Evolutionary conservation across 805 yeast genomes (phyloP), one percentile per base, ranked within the genome.

Genomic region (Ogataea parapolymorpha): DNA sequence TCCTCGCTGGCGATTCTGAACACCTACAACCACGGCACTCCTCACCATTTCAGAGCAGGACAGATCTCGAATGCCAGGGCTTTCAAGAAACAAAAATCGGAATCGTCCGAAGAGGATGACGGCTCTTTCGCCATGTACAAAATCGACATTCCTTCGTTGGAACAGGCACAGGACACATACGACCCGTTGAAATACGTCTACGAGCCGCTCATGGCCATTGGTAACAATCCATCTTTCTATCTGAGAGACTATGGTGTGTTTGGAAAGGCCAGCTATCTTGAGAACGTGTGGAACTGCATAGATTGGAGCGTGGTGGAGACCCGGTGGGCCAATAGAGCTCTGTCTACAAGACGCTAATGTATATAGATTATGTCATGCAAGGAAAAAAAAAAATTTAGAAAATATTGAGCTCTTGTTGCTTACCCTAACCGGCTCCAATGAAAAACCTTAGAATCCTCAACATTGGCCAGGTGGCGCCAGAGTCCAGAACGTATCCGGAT

Each of bases 11-110:
- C 78, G 37, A 68, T 93, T 7, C 65, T 86, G 42, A 85, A 88
- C 63, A 83, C 96, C n/a, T 88, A 88, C 65, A 88, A 87, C 57
- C 80, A 90, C 5, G 98, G 98, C 5, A 73, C 86, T 6, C 95
- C 96, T 23, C 82, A 80, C 51, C 76, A 82, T 35, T 58, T 75
- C 34, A 67, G 75, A 61, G 71, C 72, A 38, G 81, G 74, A 46
- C 80, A 74, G 61, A 59, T 72, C 51, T 66, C 58, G 52, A 68
- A 67, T 32, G 72, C 74, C 23, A 54, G 58, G 45, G 59, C 49
- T 35, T 52, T 58, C 37, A 49, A 51, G 31, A 62, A 57, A 41
- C 35, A 51, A 52, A 28, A 43, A 49, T 4, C 46, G 37, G 24
- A 45, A 23, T 42, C 42, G 11, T 26, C 44, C 11, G 38, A 42